phyloP scores from a whole-genome alignment of 257 asterid species.

The Ocimum tenuiflorum region DNA sequence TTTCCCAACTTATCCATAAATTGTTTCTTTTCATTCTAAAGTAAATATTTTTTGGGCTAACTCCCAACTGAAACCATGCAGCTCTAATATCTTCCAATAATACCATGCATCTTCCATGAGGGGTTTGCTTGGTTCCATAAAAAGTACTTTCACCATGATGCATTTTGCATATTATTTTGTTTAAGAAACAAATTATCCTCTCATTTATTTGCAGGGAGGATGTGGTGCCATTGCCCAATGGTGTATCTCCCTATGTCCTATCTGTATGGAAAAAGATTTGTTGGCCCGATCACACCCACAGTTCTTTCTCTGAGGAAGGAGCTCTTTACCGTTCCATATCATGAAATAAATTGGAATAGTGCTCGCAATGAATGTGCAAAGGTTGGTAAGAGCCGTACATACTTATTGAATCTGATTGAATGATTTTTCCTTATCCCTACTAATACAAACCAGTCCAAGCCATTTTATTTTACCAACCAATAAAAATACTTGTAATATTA shows the following conservation, averaged over 20 bases:
- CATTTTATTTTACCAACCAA: no score
- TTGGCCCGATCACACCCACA: slow-evolving; percentile 83
- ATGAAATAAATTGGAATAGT: slow-evolving; percentile 71
- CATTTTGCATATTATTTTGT: neutral
- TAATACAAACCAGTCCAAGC: no score
- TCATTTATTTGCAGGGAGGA: slow-evolving; percentile 60
- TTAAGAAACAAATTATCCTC: slow-evolving; percentile 6
- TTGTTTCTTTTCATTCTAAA: neutral
- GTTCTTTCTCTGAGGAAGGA: slow-evolving; percentile 85
- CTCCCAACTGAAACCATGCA: neutral
- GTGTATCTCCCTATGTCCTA: slow-evolving; percentile 96
- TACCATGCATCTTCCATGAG: neutral
- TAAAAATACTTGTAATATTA: no score
- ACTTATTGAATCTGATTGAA: neutral
- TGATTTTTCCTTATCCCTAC: no score
- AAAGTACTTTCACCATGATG: no score
- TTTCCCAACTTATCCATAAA: neutral
- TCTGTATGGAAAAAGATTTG: slow-evolving; percentile 79
- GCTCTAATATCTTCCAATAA: neutral
- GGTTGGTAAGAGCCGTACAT: slow-evolving; percentile 40
- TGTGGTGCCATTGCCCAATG: slow-evolving; percentile 99
- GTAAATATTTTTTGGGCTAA: neutral
- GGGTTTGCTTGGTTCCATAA: no score
- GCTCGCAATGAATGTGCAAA: slow-evolving; percentile 89
- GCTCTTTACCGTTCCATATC: slow-evolving; percentile 65